phyloP scores from a whole-genome alignment of 176 grass and related monocot species.

The Tillandsia leiboldiana region DNA sequence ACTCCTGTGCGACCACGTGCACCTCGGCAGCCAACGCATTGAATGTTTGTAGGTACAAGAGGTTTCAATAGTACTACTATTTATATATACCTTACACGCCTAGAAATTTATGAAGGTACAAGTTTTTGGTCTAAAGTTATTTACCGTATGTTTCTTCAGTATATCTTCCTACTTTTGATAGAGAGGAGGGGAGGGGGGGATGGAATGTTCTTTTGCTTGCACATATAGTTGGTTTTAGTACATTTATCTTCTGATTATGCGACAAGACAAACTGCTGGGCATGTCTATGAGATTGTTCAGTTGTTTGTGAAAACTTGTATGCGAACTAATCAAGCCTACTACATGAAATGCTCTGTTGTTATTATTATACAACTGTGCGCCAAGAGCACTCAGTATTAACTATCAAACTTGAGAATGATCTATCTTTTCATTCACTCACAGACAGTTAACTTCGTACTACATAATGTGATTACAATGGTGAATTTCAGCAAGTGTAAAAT shows the following conservation, averaged over 20 bases:
- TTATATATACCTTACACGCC: conserved; percentile 58
- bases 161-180: conserved; percentile 18
- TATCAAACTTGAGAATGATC: too few relatives aligned
- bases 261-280: conserved; percentile 43
- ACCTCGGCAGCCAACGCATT: conserved; percentile 56
- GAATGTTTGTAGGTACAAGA: conserved; percentile 73
- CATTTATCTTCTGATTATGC: conserved; percentile 38
- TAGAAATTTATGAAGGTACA: conserved; percentile 48
- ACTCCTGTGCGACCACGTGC: conserved; percentile 90
- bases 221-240: conserved; percentile 53
- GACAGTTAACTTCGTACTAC: too few relatives aligned
- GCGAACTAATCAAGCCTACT: conserved; percentile 26
- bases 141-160: conserved; percentile 14
- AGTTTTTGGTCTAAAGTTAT: conserved; percentile 45
- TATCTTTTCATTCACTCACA: too few relatives aligned
- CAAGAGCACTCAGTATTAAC: too few relatives aligned
- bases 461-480: too few relatives aligned
- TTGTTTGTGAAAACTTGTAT: conserved; percentile 49
- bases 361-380: too few relatives aligned
- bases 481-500: too few relatives aligned
- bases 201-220: conserved; percentile 31
- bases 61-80: conserved; percentile 62
- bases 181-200: conserved; percentile 7
- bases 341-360: conserved; percentile 9
- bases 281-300: conserved; percentile 40